These are phyloP conservation scores for Blumeriella jaapii DNA, from an alignment of 2,329 filamentous ascomycete genomes.

Conservation along the genomic window DNA sequence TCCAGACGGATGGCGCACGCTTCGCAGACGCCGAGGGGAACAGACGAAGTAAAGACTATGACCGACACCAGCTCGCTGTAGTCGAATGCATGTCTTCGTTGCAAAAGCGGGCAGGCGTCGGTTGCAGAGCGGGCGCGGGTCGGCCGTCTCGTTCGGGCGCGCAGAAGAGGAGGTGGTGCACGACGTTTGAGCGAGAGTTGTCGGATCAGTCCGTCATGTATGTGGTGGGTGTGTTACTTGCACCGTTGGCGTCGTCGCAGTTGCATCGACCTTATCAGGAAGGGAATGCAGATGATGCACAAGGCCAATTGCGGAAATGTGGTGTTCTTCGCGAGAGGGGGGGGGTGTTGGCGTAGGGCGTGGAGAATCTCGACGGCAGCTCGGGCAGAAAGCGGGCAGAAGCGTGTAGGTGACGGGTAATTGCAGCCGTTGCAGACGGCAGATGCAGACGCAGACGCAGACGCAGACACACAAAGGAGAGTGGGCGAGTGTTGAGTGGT, in stretches of 20 bases:
- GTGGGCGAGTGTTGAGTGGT: too few relatives aligned
- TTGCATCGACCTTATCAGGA: too few relatives aligned
- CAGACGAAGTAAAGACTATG: conserved; percentile 12
- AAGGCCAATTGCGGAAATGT: conserved; percentile 5
- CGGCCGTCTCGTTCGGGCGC: too few relatives aligned
- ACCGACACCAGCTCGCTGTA: conserved; percentile 15
- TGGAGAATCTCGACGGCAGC: not conserved
- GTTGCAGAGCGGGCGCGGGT: not conserved
- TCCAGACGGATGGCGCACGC: conserved; percentile 13
- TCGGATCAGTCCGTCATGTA: too few relatives aligned
- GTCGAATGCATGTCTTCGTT: conserved; percentile 22
- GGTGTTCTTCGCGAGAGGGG: conserved; percentile 3
- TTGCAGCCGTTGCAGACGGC: not conserved
- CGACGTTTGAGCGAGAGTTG: not conserved
- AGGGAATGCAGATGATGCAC: conserved; percentile 3
- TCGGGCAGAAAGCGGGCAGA: not conserved
- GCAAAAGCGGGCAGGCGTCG: not conserved
- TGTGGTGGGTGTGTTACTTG: too few relatives aligned
- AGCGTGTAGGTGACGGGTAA: not conserved
- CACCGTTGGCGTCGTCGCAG: too few relatives aligned
- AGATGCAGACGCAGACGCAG: conserved; percentile 2
- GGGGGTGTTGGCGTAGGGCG: too few relatives aligned
- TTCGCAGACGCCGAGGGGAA: conserved; percentile 13
- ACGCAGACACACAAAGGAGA: not conserved
- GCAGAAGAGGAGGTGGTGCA: not conserved